Percentiles rank a stretch among this genome's conserved stretches.
These are phyloP conservation scores for Neonectria magnoliae DNA, from an alignment of 2,329 filamentous ascomycete genomes.

Conservation along the genomic window DNA sequence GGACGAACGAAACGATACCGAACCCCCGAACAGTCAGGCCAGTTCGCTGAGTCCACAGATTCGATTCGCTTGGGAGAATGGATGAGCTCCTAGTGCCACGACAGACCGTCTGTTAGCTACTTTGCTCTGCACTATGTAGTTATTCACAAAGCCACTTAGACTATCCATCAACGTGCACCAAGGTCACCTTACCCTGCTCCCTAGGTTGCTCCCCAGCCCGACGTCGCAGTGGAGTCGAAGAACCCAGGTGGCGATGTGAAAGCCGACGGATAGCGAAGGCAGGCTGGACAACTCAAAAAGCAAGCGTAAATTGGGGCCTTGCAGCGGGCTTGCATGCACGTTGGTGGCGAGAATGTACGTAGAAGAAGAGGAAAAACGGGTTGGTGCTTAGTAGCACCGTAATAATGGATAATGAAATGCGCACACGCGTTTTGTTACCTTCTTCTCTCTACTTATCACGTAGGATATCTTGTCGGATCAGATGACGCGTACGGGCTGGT, in stretches of 20 bases:
- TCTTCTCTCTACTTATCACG: background rate
- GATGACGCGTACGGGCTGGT: background rate
- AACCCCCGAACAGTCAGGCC: background rate
- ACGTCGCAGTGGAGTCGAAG: constrained; percentile 20
- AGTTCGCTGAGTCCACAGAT: background rate
- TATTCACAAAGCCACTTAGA: background rate
- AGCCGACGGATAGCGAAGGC: constrained; percentile 1
- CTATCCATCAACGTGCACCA: background rate
- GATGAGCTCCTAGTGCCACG: constrained; percentile 3
- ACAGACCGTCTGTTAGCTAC: constrained; percentile 1
- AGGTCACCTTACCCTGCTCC: constrained; percentile 24
- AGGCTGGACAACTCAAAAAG: constrained; percentile 13
- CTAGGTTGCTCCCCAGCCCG: constrained; percentile 11
- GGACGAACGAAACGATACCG: background rate
- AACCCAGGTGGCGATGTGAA: constrained; percentile 2
- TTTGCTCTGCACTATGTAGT: background rate
- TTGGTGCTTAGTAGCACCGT: no score
- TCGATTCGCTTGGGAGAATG: background rate
- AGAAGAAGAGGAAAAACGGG: no score
- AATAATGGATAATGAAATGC: background rate
- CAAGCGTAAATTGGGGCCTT: constrained; percentile 25
- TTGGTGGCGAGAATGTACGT: constrained; percentile 9
- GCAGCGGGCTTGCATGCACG: constrained; percentile 29
- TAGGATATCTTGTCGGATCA: background rate
- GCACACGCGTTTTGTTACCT: background rate